A percentile compares a stretch with the other conserved stretches of the same genome.
phyloP scores from a whole-genome alignment of 2,329 filamentous ascomycete genomes.

The Malbranchea cinnamomea region DNA sequence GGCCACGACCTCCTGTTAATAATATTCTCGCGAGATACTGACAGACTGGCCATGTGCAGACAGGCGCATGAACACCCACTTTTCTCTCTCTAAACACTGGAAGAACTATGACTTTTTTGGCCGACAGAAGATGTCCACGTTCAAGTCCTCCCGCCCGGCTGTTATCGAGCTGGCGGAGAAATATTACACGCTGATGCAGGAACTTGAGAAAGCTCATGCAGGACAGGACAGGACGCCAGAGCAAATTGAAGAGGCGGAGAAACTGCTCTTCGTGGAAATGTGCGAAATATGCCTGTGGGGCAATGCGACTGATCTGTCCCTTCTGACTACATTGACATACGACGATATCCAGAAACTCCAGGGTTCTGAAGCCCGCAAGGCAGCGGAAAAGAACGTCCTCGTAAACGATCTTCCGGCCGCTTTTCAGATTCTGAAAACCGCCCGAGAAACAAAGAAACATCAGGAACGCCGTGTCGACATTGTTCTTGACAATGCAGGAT shows the following conservation, averaged over 20 bases:
- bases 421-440: conserved; percentile 52
- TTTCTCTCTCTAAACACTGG: conserved; percentile 67
- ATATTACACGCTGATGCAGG: conserved; percentile 57
- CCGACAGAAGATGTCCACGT: conserved; percentile 79
- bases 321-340: conserved; percentile 78
- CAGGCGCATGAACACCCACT: conserved; percentile 66
- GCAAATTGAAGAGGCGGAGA: conserved; percentile 52
- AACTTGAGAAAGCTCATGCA: conserved; percentile 42
- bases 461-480: conserved; percentile 72
- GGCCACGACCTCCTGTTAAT: conserved; percentile 31
- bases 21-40: neutral
- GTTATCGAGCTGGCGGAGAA: conserved; percentile 68
- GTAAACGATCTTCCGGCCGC: conserved; percentile 67
- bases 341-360: conserved; percentile 96
- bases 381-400: conserved; percentile 79
- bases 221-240: conserved; percentile 16
- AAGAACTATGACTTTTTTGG: conserved; percentile 80
- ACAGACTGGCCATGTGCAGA: conserved; percentile 19
- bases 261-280: conserved; percentile 77
- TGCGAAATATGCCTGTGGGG: conserved; percentile 95
- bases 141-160: conserved; percentile 78
- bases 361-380: conserved; percentile 71
- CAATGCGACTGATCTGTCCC: conserved; percentile 85
- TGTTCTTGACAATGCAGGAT: conserved; percentile 91
- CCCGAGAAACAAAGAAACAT: conserved; percentile 45